These are phyloP conservation scores for Funneliformis mosseae DNA, from an alignment of 192 early-diverging fungal genomes.

Conservation along the genomic window DNA sequence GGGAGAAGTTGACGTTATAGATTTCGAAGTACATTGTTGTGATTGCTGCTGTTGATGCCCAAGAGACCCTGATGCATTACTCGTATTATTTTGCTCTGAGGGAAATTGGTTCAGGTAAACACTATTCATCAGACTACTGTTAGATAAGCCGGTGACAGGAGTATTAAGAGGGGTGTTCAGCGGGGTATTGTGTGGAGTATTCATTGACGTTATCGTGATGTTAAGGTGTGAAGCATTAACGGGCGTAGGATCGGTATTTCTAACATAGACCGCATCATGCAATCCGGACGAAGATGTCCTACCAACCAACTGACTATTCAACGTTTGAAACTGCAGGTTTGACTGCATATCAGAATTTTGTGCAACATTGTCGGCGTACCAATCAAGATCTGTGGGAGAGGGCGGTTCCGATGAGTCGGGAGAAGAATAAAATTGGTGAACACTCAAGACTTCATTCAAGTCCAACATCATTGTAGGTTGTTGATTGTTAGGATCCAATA, in stretches of 20 bases:
- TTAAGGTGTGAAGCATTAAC: neutral
- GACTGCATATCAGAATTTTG: neutral
- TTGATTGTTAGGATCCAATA: constrained; percentile 12
- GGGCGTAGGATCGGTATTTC: neutral
- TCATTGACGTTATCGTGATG: neutral
- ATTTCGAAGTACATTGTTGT: neutral
- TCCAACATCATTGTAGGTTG: constrained; percentile 22
- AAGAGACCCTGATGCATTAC: neutral
- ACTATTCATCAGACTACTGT: constrained; percentile 8
- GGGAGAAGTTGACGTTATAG: neutral
- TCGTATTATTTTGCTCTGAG: neutral
- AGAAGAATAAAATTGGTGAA: neutral
- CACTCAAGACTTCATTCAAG: neutral
- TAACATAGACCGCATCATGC: constrained; percentile 27
- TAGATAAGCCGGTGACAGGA: constrained; percentile 2
- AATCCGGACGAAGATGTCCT: neutral
- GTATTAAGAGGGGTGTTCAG: constrained; percentile 10
- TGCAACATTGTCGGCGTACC: neutral
- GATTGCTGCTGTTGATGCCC: neutral
- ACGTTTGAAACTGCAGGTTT: neutral
- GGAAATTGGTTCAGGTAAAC: constrained; percentile 25
- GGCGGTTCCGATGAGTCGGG: constrained; percentile 16
- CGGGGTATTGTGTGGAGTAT: neutral
- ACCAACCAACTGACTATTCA: constrained; percentile 1
- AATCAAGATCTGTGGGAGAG: constrained; percentile 13